A percentile compares a stretch with the other conserved stretches of the same genome.
phyloP scores from a whole-genome alignment of 768 basidiomycete species.

The Clitopilus hobsonii region DNA sequence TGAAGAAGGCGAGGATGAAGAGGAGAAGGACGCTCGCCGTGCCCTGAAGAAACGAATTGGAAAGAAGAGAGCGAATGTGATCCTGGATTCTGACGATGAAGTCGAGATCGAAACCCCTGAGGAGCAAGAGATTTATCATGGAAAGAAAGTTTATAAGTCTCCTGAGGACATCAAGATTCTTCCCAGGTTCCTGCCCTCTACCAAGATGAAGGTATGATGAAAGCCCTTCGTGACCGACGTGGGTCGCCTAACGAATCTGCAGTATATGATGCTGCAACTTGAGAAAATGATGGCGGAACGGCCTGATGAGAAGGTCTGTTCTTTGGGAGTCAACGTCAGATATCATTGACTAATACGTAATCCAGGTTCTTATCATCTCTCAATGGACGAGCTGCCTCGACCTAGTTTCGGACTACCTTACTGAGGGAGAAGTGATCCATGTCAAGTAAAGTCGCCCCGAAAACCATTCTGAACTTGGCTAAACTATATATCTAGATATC shows the following conservation, averaged over 20 bases:
- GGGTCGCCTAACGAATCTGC: background rate
- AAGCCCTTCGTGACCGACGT: background rate
- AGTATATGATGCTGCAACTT: conserved; percentile 61
- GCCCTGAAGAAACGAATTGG: conserved; percentile 31
- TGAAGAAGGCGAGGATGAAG: conserved; percentile 47
- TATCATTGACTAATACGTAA: conserved; percentile 2
- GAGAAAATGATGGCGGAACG: conserved; percentile 35
- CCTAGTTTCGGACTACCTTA: conserved; percentile 60
- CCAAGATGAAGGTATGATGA: conserved; percentile 64
- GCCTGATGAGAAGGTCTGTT: conserved; percentile 57
- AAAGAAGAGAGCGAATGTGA: conserved; percentile 31
- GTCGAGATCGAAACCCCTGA: conserved; percentile 33
- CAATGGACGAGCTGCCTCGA: conserved; percentile 68
- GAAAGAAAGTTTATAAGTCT: conserved; percentile 16
- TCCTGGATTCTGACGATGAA: conserved; percentile 43
- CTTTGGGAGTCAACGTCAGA: background rate
- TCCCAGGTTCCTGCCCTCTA: conserved; percentile 60
- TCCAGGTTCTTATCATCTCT: conserved; percentile 58
- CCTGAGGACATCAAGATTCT: conserved; percentile 37
- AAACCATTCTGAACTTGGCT: background rate
- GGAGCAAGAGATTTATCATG: background rate
- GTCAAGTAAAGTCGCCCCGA: conserved; percentile 39
- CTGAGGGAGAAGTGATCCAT: conserved; percentile 42
- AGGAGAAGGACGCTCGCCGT: conserved; percentile 40
- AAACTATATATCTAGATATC: conserved; percentile 39